Conservation (phyloP, 148 eudicot genomes). For the Amaranthus hypochondriacus region DNA sequence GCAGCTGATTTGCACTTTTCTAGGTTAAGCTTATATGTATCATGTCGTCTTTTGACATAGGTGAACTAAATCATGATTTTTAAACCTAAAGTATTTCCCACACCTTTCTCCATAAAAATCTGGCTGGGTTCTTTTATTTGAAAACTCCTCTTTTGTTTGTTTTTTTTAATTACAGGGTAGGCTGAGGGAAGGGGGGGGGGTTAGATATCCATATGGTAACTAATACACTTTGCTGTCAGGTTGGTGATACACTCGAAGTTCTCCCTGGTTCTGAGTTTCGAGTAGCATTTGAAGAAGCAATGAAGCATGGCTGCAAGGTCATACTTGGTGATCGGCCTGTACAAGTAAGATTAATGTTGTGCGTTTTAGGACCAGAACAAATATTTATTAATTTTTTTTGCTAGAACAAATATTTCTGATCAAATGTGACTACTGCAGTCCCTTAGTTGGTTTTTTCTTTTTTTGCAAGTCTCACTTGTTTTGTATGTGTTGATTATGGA, state of each 20-base stretch:
- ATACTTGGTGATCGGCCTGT: conserved; percentile 98
- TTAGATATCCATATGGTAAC: neutral
- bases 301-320: conserved; percentile 85
- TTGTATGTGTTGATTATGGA: neutral
- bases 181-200: too few relatives aligned
- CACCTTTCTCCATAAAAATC: too few relatives aligned
- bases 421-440: neutral
- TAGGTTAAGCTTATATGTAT: too few relatives aligned
- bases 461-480: neutral
- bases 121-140: too few relatives aligned
- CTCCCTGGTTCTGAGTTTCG: conserved; percentile 97
- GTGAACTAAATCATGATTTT: too few relatives aligned
- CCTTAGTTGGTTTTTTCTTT: neutral
- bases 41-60: too few relatives aligned
- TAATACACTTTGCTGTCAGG: conserved; percentile 31
- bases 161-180: too few relatives aligned
- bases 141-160: too few relatives aligned
- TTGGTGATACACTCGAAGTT: conserved; percentile 89
- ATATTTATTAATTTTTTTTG: neutral
- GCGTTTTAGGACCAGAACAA: neutral
- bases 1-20: too few relatives aligned
- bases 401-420: neutral
- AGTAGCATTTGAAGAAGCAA: conserved; percentile 93
- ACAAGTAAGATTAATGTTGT: conserved; percentile 49
- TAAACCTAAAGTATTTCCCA: too few relatives aligned